Percentiles rank a stretch among this genome's conserved stretches.
Conservation (phyloP, 257 asterid species). For the Primulina huaijiensis region DNA sequence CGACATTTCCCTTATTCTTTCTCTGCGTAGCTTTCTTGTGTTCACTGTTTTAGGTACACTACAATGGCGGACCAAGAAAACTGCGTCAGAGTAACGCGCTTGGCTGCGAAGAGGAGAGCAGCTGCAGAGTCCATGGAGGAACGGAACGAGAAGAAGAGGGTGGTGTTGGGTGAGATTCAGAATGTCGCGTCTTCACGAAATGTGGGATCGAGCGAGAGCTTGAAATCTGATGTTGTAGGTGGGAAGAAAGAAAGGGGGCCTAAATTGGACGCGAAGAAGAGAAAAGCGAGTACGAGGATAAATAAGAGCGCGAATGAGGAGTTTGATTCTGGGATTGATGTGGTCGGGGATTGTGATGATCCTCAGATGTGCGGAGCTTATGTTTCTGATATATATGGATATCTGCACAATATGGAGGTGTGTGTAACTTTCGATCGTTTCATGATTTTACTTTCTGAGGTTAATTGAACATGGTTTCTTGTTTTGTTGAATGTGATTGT, state of each 20-base stretch:
- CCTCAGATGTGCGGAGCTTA: constrained; percentile 74
- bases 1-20: background rate
- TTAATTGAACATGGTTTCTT: background rate
- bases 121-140: constrained; percentile 38
- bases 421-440: constrained; percentile 1
- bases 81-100: constrained; percentile 61
- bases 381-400: constrained; percentile 73
- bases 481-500: background rate
- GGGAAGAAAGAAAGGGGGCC: background rate
- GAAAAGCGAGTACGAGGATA: constrained; percentile 24
- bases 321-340: constrained; percentile 33
- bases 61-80: constrained; percentile 69
- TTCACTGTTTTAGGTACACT: background rate
- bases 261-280: constrained; percentile 19
- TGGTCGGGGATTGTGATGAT: constrained; percentile 39
- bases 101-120: constrained; percentile 79
- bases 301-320: constrained; percentile 25
- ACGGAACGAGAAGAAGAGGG: constrained; percentile 53
- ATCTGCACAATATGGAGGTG: constrained; percentile 85
- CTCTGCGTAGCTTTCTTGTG: background rate
- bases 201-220: constrained; percentile 15
- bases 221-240: constrained; percentile 8
- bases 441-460: background rate
- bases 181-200: constrained; percentile 31
- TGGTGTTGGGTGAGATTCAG: constrained; percentile 81